A percentile compares a stretch with the other conserved stretches of the same genome.
Evolutionary conservation across 2,329 filamentous ascomycete genomes (phyloP).

Genomic region (Penicillium sp.): DNA sequence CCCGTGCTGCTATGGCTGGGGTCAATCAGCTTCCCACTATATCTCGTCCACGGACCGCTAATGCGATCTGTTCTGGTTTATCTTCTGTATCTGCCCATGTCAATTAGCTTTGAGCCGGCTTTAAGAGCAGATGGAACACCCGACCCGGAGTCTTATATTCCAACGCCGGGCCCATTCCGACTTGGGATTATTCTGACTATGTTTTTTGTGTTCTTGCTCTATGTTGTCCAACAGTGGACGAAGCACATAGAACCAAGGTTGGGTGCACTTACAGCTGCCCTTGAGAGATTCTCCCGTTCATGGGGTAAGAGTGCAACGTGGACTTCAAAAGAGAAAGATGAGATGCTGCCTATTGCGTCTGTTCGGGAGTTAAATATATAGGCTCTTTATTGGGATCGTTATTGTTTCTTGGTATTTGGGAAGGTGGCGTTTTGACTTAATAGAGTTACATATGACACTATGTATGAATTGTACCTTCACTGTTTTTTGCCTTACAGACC

Average conservation of each 20-base stretch:
- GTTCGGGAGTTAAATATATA: not conserved
- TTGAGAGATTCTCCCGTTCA: slow-evolving; percentile 28
- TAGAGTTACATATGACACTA: not conserved
- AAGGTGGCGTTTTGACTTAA: not conserved
- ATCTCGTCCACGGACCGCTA: slow-evolving; percentile 62
- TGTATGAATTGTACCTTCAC: not conserved
- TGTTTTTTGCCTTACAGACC: slow-evolving; percentile 48
- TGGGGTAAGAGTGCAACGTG: slow-evolving; percentile 12
- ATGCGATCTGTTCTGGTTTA: slow-evolving; percentile 61
- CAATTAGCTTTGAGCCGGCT: slow-evolving; percentile 19
- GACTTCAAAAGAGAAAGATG: not conserved
- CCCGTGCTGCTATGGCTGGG: slow-evolving; percentile 62
- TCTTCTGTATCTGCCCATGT: slow-evolving; percentile 55
- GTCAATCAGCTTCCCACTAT: slow-evolving; percentile 64
- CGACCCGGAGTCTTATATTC: slow-evolving; percentile 33
- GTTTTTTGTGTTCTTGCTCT: slow-evolving; percentile 52
- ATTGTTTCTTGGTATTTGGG: not conserved
- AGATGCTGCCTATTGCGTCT: not conserved
- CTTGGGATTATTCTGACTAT: slow-evolving; percentile 45
- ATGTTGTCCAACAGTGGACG: slow-evolving; percentile 53
- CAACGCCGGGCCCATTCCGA: slow-evolving; percentile 40
- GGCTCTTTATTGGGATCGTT: not conserved
- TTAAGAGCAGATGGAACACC: slow-evolving; percentile 24
- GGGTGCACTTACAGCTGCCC: slow-evolving; percentile 25
- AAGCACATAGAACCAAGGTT: slow-evolving; percentile 56